Evolutionary conservation across 2,329 filamentous ascomycete genomes (phyloP), one percentile per base, ranked within the genome.

Genomic region (Onygenales sp.): DNA sequence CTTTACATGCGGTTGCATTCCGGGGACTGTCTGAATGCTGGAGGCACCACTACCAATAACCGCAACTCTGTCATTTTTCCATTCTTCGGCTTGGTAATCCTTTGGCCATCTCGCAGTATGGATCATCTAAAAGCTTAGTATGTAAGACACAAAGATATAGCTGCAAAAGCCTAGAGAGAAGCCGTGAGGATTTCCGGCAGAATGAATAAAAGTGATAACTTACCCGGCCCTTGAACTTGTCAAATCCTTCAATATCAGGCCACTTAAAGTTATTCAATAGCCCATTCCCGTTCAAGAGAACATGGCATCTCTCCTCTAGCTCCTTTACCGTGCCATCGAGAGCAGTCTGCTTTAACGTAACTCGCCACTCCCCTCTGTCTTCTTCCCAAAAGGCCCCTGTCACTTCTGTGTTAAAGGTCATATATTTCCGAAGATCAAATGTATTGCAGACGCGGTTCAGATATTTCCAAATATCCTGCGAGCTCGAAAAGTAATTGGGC

Each of bases 341-440:
- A 27, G 59, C 61, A 4, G 59, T 70, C 53, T 78, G 68, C n/a
- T 66, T 65, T 4, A 79, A 62, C 40, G 71, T 75, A 10, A 80
- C 71, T 7, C 66, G 70, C 77, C 77, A 80, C 56, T 75, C 67
- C 4, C 75, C 77, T 3, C 61, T 62, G 1, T 74, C 67, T 17
- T 78, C 75, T 49, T 76, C 65, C 77, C 76, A 80, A 49, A 73
- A 71, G 17, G 72, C 70, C 3, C 72, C 71, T 0, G 70, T 62
- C 10, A 78, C 70, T 57, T 76, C 68, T 7, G 72, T 75, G 52
- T 75, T 72, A 65, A 79, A 78, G 2, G 63, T 74, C 74, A 79
- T 79, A 61, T 77, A 77, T 56, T 78, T 77, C 43, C 72, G 67
- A 3, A 79, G 65, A 43, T 70, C 74, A 53, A 77, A 78, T 0